Base-by-base conservation (phyloP, 176 grass and related monocot genomes). In the Oryza meyeriana region DNA sequence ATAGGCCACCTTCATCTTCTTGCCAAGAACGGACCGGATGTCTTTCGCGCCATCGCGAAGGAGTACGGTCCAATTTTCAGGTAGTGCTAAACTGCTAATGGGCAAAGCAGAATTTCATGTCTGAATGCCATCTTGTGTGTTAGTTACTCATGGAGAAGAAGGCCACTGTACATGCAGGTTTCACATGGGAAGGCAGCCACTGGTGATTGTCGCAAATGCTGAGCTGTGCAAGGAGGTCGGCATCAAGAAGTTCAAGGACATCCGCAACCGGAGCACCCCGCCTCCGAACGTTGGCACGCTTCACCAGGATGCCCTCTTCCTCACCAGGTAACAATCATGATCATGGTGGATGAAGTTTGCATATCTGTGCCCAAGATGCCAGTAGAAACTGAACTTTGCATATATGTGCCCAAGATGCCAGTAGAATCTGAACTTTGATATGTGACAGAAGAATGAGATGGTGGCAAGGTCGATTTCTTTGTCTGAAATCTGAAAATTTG, bases 191-290 rank as follows among this genome's bases (percentile, higher is more conserved):
- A 90, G 96, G 80, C 96, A 94, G 31, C 93, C 96, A 34, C 81
- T 99, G 47, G 91, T 99, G 45, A 95, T 99, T 5, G 90, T 99
- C 25, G 96, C 96, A 25, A 82, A 92, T 71, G 91, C 96, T 59
- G 93, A 99, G 47, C 74, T 95, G 64, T 95, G 96, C 91, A 99
- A 90, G 76, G 91, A 94, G 67, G 96, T 95, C 18, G 91, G 96
- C 24, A 95, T 95, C 66, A 99, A 95, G 64, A 99, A 95, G 75
- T 99, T 99, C 79, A 99, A 95, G 85, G 66, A 90, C 64, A 93
- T 95, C 71, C 92, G 78, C 57, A 99, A 99, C 41, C 79, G 96
- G 86, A 99, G 93, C 87, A 92, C 79, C 61, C 93, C 84, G 3
- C 83, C 93, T 12, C 96, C 96, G 0, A 82, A 80, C 2, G 62